These are phyloP conservation scores for Chimonanthus praecox DNA, from an alignment of 164 flowering plant genomes.

Conservation along the genomic window DNA sequence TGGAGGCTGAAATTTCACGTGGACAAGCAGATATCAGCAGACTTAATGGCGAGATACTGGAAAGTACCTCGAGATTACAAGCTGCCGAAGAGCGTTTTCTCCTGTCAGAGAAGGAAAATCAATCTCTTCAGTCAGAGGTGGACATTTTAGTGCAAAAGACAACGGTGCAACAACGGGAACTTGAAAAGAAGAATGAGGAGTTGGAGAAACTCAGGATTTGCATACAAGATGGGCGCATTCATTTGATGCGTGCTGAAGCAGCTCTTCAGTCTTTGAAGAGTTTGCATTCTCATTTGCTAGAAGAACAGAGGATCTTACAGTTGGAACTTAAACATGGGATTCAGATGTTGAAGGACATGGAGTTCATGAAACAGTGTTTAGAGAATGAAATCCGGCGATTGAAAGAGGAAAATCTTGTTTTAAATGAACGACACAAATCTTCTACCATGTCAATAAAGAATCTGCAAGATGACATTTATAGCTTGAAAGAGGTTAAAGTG, in stretches of 20 bases:
- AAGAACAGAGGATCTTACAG: slow-evolving; percentile 55
- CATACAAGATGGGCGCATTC: slow-evolving; percentile 52
- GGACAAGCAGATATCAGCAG: slow-evolving; percentile 49
- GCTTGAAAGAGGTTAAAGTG: slow-evolving; percentile 55
- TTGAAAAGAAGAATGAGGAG: slow-evolving; percentile 52
- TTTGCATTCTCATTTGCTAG: slow-evolving; percentile 64
- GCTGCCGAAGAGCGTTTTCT: slow-evolving; percentile 47
- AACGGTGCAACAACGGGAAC: slow-evolving; percentile 54
- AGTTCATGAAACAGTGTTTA: slow-evolving; percentile 37
- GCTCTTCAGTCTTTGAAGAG: slow-evolving; percentile 50
- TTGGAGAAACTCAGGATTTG: slow-evolving; percentile 46
- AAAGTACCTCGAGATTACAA: slow-evolving; percentile 36
- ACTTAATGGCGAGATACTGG: slow-evolving; percentile 41
- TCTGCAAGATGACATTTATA: slow-evolving; percentile 44
- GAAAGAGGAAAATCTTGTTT: slow-evolving; percentile 47
- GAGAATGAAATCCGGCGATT: slow-evolving; percentile 46
- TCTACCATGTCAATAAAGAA: slow-evolving; percentile 36
- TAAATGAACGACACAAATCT: slow-evolving; percentile 48
- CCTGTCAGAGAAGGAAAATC: slow-evolving; percentile 49
- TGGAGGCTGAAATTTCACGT: slow-evolving; percentile 48
- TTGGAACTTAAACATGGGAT: slow-evolving; percentile 54
- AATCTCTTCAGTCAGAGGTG: slow-evolving; percentile 52
- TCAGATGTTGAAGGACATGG: slow-evolving; percentile 63
- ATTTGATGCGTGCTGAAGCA: slow-evolving; percentile 46
- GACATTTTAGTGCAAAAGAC: slow-evolving; percentile 44